Evolutionary conservation across 192 early-diverging fungal species (phyloP).

Genomic region (Radiomyces spectabilis): DNA sequence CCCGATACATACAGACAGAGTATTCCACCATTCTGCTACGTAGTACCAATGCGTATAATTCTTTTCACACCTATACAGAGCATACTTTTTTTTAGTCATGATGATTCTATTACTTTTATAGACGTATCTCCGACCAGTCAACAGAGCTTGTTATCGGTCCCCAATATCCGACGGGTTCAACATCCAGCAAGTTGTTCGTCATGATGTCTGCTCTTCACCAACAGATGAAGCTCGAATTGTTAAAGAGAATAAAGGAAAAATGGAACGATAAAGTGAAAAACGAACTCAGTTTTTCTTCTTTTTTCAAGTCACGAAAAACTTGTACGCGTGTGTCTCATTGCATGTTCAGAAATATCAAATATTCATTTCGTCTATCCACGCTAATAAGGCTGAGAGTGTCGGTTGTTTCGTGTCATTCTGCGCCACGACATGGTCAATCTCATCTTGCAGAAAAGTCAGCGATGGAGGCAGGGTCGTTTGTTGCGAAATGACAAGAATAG

Average conservation of each 20-base stretch:
- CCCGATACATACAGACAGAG: slow-evolving; percentile 15
- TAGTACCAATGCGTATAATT: slow-evolving; percentile 24
- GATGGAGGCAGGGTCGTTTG: not conserved
- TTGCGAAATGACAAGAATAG: not conserved
- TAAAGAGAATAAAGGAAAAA: not conserved
- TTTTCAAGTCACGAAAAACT: not conserved
- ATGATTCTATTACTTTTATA: slow-evolving; percentile 1
- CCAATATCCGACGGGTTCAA: slow-evolving; percentile 15
- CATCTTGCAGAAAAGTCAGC: slow-evolving; percentile 3
- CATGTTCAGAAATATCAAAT: slow-evolving; percentile 9
- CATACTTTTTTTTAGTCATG: not conserved
- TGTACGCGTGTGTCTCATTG: not conserved
- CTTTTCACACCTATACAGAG: slow-evolving; percentile 18
- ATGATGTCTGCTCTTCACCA: not conserved
- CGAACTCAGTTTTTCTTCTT: not conserved
- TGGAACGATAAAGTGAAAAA: not conserved
- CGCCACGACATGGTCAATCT: slow-evolving; percentile 1
- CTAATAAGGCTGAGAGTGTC: not conserved
- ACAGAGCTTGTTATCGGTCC: slow-evolving; percentile 24
- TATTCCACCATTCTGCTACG: slow-evolving; percentile 29
- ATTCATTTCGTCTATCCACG: slow-evolving; percentile 14
- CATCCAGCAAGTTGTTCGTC: not conserved
- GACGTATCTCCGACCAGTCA: slow-evolving; percentile 13
- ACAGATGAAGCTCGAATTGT: not conserved
- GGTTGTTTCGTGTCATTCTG: not conserved